A percentile compares a stretch with the other conserved stretches of the same genome.
Evolutionary conservation across 108 stramenopile genomes (phyloP).

Genomic region (Cyclotella choctawhatcheeana): DNA sequence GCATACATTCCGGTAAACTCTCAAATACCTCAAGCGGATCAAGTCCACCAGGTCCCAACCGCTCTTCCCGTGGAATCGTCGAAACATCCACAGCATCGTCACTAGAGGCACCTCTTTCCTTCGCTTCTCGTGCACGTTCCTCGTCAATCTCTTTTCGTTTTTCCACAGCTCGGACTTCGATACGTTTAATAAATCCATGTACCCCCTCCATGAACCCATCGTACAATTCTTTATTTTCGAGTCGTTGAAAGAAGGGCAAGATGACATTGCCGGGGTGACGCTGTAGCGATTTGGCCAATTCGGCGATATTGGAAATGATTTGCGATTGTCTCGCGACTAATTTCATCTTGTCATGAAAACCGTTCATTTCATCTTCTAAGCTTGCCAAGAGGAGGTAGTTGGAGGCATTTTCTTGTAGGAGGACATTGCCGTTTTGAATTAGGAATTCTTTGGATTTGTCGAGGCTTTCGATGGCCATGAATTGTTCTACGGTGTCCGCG

Average conservation of each 20-base stretch:
- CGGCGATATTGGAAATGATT: slow-evolving; percentile 95
- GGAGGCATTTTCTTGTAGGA: slow-evolving; percentile 96
- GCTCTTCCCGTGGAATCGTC: slow-evolving; percentile 76
- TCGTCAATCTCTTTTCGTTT: slow-evolving; percentile 94
- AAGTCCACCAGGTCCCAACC: slow-evolving; percentile 96
- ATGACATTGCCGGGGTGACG: slow-evolving; percentile 98
- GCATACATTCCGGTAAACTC: slow-evolving; percentile 83
- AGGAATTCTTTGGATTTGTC: slow-evolving; percentile 90
- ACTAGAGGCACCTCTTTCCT: slow-evolving; percentile 52
- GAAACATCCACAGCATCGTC: slow-evolving; percentile 74
- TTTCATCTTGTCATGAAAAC: slow-evolving; percentile 94
- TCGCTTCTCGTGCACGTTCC: slow-evolving; percentile 55
- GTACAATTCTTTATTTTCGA: slow-evolving; percentile 79
- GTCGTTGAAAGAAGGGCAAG: slow-evolving; percentile 90
- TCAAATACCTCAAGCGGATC: slow-evolving; percentile 97
- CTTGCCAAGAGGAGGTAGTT: slow-evolving; percentile 94
- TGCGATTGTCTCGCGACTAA: slow-evolving; percentile 90
- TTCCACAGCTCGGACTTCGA: slow-evolving; percentile 90
- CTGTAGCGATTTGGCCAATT: slow-evolving; percentile 90
- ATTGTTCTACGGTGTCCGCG: slow-evolving; percentile 90
- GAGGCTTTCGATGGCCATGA: slow-evolving; percentile 81
- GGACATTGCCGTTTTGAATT: slow-evolving; percentile 80
- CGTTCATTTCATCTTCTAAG: slow-evolving; percentile 99
- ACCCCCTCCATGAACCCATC: slow-evolving; percentile 86
- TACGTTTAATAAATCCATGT: slow-evolving; percentile 81